Conservation (phyloP, 805 yeast genomes). For the Saccharomycopsis oosterbeekiorum region DNA sequence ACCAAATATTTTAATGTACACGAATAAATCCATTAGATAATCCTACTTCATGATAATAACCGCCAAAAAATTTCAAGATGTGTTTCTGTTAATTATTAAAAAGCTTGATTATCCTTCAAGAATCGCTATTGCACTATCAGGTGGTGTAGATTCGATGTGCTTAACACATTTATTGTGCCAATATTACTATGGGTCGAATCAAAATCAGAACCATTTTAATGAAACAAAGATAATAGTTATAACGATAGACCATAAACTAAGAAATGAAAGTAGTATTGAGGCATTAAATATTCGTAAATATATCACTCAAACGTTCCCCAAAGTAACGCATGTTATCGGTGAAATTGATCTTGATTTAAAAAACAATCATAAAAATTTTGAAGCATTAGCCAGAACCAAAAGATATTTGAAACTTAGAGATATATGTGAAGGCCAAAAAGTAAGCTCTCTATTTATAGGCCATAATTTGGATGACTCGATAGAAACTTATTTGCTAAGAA, state of each 20-base stretch:
- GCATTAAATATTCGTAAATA: constrained; percentile 27
- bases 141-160: constrained; percentile 41
- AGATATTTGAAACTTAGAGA: constrained; percentile 27
- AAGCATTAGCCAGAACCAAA: constrained; percentile 31
- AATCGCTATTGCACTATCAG: constrained; percentile 33
- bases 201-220: constrained; percentile 20
- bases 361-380: constrained; percentile 28
- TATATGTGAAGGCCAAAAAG: constrained; percentile 21
- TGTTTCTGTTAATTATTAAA: neutral
- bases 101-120: neutral
- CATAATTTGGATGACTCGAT: constrained; percentile 34
- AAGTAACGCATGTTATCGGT: constrained; percentile 16
- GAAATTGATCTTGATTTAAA: constrained; percentile 23
- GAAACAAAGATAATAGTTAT: constrained; percentile 27
- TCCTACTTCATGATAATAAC: neutral
- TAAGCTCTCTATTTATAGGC: constrained; percentile 27
- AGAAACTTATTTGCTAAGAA: constrained; percentile 34
- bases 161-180: constrained; percentile 27
- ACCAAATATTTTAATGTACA: too few species aligned
- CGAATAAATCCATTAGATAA: neutral
- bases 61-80: neutral
- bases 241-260: constrained; percentile 33
- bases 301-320: neutral
- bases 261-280: constrained; percentile 28
- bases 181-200: constrained; percentile 13